Evolutionary conservation across 2,329 filamentous ascomycete genomes (phyloP), one percentile per base, ranked within the genome.

Genomic region (Colletotrichum sp.): DNA sequence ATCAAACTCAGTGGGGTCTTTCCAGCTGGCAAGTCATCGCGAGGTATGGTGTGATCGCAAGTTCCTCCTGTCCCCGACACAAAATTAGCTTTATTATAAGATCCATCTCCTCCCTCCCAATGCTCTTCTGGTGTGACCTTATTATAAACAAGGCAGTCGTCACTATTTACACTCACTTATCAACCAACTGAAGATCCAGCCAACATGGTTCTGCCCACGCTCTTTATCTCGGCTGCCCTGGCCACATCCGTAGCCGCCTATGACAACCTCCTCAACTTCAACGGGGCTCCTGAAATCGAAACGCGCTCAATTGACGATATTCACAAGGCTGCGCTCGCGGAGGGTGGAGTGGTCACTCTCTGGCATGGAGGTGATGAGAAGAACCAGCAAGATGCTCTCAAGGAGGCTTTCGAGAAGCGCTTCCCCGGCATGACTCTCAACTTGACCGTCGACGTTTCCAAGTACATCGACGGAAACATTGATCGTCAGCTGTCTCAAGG

Each of bases 371-470:
- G 88, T 26, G 88, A 89, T 49, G 87, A 89, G 72, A 79, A 78
- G 28, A 80, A 79, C 59, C 85, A 87, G 66, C 85, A 86, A 39
- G 79, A 86, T 69, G 32, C n/a, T 2, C 77, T 89, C 16, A 89
- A 87, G 77, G 60, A 80, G 5, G 84, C 84, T 1, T 90, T 90
- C 75, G 87, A 89, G 77, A 76, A 80, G 2, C 82, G 83, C 1
- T 91, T 90, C 78, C 89, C 89, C 0, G 85, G 85, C 7, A 86
- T 90, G 73, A 87, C 84, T 8, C 84, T 91, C 30, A 90, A 91
- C 77, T 52, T 90, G 39, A 90, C 89, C 0, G 88, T 90, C 89
- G 73, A 91, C 91, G 78, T 91, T 88, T 90, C 89, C 74, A 91
- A 91, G 78, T 91, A 91, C 77, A 89, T 89, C 77, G 87, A 90